phyloP scores from a whole-genome alignment of 148 eudicot genomes.

The Euryodendron excelsum region DNA sequence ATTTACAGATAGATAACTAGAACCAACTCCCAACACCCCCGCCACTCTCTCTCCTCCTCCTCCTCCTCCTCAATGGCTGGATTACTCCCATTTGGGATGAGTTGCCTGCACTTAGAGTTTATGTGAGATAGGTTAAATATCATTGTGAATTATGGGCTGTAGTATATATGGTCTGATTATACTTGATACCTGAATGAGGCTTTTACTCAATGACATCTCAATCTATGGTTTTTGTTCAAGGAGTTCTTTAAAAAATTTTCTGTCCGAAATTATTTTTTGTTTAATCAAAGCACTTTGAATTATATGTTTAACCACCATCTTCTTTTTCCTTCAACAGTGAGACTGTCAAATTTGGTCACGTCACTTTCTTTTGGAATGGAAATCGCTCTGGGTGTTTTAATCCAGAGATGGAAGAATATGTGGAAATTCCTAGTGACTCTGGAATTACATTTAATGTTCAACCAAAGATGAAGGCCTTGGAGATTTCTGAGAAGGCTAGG shows the following conservation, averaged over 20 bases:
- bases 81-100: not conserved
- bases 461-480: conserved; percentile 91
- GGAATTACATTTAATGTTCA: conserved; percentile 81
- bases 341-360: conserved; percentile 96
- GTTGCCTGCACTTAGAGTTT: not conserved
- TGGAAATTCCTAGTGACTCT: conserved; percentile 84
- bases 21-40: too few relatives aligned
- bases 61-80: not conserved
- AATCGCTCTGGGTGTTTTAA: conserved; percentile 86
- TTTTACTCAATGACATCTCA: not conserved
- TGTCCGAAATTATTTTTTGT: too few relatives aligned
- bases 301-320: not conserved
- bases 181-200: too few relatives aligned
- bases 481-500: conserved; percentile 87
- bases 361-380: conserved; percentile 95
- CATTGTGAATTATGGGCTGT: not conserved
- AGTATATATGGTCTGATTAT: too few relatives aligned
- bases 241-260: not conserved
- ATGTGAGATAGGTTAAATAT: not conserved
- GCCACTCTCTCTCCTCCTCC: too few relatives aligned
- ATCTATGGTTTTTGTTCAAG: not conserved
- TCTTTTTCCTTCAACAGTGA: conserved; percentile 43
- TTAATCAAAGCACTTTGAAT: not conserved
- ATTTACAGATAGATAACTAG: not conserved
- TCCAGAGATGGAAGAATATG: conserved; percentile 88